Evolutionary conservation across 495 filamentous ascomycete genomes (phyloP).

Genomic region (Podospora sp.): DNA sequence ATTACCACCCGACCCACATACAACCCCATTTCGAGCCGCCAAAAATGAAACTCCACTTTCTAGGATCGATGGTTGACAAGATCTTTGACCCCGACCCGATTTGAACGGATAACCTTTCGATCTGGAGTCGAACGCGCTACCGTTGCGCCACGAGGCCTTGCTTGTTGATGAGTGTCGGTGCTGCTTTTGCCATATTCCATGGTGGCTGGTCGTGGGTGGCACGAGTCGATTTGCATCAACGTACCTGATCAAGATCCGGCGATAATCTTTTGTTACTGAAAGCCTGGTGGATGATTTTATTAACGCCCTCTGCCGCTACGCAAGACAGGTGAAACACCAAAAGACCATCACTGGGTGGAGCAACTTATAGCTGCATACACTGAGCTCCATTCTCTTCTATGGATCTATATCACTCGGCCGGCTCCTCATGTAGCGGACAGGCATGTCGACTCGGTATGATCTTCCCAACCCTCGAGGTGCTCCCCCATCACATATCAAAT

Average conservation of each 20-base stretch:
- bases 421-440: not conserved
- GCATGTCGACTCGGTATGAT: not conserved
- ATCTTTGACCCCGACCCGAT: not conserved
- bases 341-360: not conserved
- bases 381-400: not conserved
- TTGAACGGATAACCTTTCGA: slow-evolving; percentile 1
- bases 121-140: not conserved
- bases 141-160: not conserved
- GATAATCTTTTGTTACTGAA: no score
- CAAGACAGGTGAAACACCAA: not conserved
- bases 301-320: not conserved
- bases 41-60: not conserved
- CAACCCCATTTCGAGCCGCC: not conserved
- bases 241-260: no score
- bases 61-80: not conserved
- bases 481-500: not conserved
- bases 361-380: not conserved
- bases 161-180: not conserved
- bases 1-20: no score
- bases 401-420: not conserved
- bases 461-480: not conserved
- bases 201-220: no score
- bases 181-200: not conserved
- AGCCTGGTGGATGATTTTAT: no score
- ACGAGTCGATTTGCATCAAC: no score